Evolutionary conservation across 306 rosid genomes (phyloP), one percentile per base, ranked within the genome.

Genomic region (Cicer bijugum): DNA sequence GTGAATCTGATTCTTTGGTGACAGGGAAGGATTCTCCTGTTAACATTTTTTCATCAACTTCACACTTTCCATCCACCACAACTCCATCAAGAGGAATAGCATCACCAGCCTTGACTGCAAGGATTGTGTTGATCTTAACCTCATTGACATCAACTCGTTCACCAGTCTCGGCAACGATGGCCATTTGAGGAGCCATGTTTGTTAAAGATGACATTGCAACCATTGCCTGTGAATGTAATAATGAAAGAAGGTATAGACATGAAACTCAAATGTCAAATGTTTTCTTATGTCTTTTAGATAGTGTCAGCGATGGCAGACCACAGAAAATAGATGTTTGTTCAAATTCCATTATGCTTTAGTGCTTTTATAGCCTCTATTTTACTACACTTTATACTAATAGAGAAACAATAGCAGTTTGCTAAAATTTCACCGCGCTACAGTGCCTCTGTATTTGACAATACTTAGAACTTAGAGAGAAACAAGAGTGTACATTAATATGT

Each of bases 11-110:
- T 44, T 91, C 89, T 85, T 93, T 93, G 83, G 92, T 62, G 47
- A 88, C 94, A n/a, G 98, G 98, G 73, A 88, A 85, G 39, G 98
- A 86, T 72, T 93, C 98, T 58, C 98, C 98, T 0, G 98, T 93
- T 9, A 91, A 85, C 76, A 89, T 84, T 74, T 93, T 91, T 83
- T 93, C 96, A 79, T 93, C 98, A 1, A 86, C 98, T 75, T 93
- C 98, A 46, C 92, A 85, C 17, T 83, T 81, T 16, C 97, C 98
- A 28, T 89, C 97, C 2, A 85, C 89, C 38, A 93, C 94, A 5
- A 91, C 39, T 48, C 97, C 98, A 79, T 93, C 97, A 40, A 93
- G 93, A 23, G 98, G 98, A 39, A 93, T 83, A n/a, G 74, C 84
- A 9, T 93, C 96, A 15, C 98, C 97, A 4, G 97, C 89, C 81